phyloP scores from a whole-genome alignment of 805 yeast genomes.

The Vanderwaltozyma tropicalis region DNA sequence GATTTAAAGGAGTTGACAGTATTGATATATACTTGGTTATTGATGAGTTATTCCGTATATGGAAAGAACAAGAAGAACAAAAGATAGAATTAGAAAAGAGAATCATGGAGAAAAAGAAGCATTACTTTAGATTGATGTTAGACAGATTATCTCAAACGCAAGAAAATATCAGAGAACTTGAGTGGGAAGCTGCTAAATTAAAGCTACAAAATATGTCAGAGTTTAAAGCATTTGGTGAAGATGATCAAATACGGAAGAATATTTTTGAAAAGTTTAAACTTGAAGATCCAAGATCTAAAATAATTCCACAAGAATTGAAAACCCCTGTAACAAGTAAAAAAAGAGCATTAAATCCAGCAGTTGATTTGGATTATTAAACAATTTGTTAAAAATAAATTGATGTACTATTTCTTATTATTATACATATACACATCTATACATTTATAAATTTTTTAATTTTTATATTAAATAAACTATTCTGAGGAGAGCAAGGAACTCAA shows the following conservation, averaged over 20 bases:
- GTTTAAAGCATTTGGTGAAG: constrained; percentile 27
- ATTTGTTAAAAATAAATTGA: neutral
- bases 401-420: neutral
- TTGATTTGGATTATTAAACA: constrained; percentile 28
- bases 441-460: neutral
- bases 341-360: constrained; percentile 18
- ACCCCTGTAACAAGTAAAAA: constrained; percentile 14
- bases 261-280: constrained; percentile 29
- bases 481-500: constrained; percentile 53
- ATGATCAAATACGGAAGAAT: constrained; percentile 19
- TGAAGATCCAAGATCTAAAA: constrained; percentile 8
- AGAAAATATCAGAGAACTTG: constrained; percentile 16
- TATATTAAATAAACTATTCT: constrained; percentile 32
- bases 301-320: constrained; percentile 5
- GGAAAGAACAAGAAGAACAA: constrained; percentile 16
- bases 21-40: constrained; percentile 24
- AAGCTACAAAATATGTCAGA: constrained; percentile 26
- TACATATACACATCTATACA: neutral
- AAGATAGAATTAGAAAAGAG: constrained; percentile 11
- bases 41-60: constrained; percentile 19
- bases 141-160: constrained; percentile 16
- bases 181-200: constrained; percentile 31
- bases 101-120: constrained; percentile 16
- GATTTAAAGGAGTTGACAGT: constrained; percentile 20
- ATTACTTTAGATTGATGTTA: constrained; percentile 19